Evolutionary conservation across 1,139 yeast species (phyloP), one percentile per base, ranked within the genome.

Genomic region (Suhomyces bolitotheri): DNA sequence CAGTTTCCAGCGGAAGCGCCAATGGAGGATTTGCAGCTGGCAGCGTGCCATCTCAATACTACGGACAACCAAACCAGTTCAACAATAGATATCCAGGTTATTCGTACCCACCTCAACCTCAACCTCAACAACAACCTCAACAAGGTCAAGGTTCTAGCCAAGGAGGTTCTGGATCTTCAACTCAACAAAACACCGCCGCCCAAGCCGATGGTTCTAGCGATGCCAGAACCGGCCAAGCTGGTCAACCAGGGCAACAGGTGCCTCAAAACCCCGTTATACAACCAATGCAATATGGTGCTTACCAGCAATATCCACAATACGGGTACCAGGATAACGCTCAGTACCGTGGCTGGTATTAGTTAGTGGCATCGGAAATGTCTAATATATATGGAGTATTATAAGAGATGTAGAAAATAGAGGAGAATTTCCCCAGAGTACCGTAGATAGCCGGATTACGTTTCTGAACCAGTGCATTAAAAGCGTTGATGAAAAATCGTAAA

Each of bases 281-380:
- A 47, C 68, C 66, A 33, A 54, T 56, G 43, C 73, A 68, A 51
- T 69, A 64, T 46, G 73, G 68, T 31, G 74, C 58, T 19, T 71
- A 69, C 51, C 76, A 71, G 52, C 76, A 70, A 51, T 71, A 68
- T 55, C 75, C 75, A n/a, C 76, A 70, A 51, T 71, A 69, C 45
- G 73, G 72, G 43, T 71, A 68, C 54, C 76, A 70, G 51, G 75
- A 69, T 46, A 56, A 60, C 45, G 56, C 54, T 38, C 73, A 69
- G 48, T 68, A 68, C 56, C 67, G 60, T 38, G 58, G 47, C 31
- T 48, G 53, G 53, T 48, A 48, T 42, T 48, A 44, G n/a, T n/a
- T n/a, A 36, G 31, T 28, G 22, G 29, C 20, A 23, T 16, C 24
- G 27, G 16, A 12, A 29, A 25, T 34, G 33, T 33, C 28, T 24